Conservation (phyloP, 257 asterid genomes). For the Cruciata laevipes region DNA sequence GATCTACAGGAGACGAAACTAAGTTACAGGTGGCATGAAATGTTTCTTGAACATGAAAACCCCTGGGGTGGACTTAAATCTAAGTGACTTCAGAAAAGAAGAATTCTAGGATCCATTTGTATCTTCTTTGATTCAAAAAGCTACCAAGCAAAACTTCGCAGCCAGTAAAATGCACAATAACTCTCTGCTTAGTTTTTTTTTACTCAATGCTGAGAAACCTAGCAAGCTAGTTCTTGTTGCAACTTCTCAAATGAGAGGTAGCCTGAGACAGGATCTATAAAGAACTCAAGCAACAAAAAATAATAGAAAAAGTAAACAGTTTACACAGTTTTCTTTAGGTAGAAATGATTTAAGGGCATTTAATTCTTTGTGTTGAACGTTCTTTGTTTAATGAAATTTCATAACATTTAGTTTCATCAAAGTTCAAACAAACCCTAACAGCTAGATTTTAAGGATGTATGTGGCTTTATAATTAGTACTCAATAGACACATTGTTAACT, state of each 20-base stretch:
- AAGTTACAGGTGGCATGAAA: too few relatives aligned
- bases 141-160: not conserved
- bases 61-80: not conserved
- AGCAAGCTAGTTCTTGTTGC: not conserved
- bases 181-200: not conserved
- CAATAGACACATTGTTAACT: not conserved
- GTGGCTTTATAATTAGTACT: not conserved
- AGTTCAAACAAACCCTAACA: too few relatives aligned
- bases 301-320: not conserved
- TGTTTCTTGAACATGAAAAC: not conserved
- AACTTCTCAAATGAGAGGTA: not conserved
- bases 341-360: not conserved
- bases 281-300: not conserved
- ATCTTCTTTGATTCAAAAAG: too few relatives aligned
- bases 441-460: not conserved
- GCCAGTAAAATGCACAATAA: not conserved
- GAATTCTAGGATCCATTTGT: not conserved
- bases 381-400: not conserved
- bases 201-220: not conserved
- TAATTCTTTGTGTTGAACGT: too few relatives aligned
- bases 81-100: not conserved
- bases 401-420: not conserved
- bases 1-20: not conserved
- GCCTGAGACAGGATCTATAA: not conserved
- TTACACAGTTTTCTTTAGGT: not conserved